Evolutionary conservation across 805 yeast genomes (phyloP).

Genomic region (Sugiyamaella smithiae): DNA sequence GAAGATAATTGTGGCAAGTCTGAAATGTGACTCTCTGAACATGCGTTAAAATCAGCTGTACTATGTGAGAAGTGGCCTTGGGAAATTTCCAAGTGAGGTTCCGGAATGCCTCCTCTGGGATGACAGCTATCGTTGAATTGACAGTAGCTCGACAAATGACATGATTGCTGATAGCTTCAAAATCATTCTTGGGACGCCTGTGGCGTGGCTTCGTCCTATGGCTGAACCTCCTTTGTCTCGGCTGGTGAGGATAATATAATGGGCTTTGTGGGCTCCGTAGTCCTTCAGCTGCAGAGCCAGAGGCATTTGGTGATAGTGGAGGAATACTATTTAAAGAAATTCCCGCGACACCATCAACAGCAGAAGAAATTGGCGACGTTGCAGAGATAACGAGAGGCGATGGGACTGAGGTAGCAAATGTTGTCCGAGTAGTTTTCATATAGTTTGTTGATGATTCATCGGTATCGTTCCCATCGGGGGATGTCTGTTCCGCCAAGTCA

Average conservation of each 20-base stretch:
- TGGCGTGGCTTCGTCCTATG: neutral
- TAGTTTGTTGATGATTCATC: constrained; percentile 5
- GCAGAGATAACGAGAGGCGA: neutral
- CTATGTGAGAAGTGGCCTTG: constrained; percentile 86
- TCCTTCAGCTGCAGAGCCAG: neutral
- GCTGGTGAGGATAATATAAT: neutral
- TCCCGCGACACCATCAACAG: neutral
- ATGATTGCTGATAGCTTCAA: constrained; percentile 25
- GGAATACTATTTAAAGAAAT: neutral
- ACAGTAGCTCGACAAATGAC: constrained; percentile 72
- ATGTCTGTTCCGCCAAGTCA: neutral
- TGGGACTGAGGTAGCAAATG: neutral
- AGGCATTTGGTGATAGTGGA: neutral
- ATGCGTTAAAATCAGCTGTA: constrained; percentile 85
- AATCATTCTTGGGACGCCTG: constrained; percentile 8
- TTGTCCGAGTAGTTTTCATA: neutral
- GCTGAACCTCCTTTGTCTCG: neutral
- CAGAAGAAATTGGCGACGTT: constrained; percentile 4
- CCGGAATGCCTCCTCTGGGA: constrained; percentile 80
- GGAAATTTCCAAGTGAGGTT: constrained; percentile 74
- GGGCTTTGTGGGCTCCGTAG: neutral
- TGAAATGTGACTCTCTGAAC: constrained; percentile 88
- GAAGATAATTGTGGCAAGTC: constrained; percentile 83
- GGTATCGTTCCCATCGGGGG: constrained; percentile 9
- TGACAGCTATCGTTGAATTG: constrained; percentile 84